Percentiles rank a stretch among this genome's conserved stretches.
Evolutionary conservation across 176 grass and related monocot species (phyloP).

Genomic region (Olyra latifolia): DNA sequence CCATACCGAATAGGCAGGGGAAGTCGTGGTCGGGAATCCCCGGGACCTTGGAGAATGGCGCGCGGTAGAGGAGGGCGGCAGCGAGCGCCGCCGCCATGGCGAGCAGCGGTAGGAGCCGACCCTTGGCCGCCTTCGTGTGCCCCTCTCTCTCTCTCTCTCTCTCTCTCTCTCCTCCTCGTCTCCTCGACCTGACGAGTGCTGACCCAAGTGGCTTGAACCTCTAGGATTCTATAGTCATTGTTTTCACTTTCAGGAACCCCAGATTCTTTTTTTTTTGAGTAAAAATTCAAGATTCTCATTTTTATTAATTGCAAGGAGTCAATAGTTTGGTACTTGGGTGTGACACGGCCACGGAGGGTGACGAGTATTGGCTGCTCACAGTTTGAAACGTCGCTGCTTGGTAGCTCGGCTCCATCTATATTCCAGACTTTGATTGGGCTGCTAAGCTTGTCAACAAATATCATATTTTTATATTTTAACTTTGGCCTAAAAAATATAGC

Average conservation of each 20-base stretch:
- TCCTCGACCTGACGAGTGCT: background rate
- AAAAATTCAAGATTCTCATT: background rate
- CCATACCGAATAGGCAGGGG: background rate
- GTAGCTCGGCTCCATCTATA: no score
- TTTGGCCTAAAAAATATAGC: no score
- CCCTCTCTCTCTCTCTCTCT: background rate
- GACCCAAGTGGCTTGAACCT: slow-evolving; percentile 37
- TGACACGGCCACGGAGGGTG: background rate
- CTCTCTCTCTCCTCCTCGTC: background rate
- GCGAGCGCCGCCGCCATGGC: slow-evolving; percentile 55
- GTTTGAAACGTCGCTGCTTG: slow-evolving; percentile 19
- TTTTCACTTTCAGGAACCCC: background rate
- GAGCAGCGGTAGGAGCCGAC: slow-evolving; percentile 52
- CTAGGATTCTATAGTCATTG: slow-evolving; percentile 12
- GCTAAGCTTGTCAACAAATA: no score
- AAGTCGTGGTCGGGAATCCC: background rate
- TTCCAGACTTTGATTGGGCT: no score
- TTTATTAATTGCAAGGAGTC: no score
- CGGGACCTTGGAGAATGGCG: slow-evolving; percentile 45
- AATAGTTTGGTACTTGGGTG: background rate
- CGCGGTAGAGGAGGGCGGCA: slow-evolving; percentile 62
- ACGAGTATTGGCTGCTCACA: background rate
- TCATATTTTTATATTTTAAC: no score
- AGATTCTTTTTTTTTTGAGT: background rate
- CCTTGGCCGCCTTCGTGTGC: slow-evolving; percentile 30